A percentile compares a stretch with the other conserved stretches of the same genome.
Conservation (phyloP, 495 filamentous ascomycete genomes). For the Mytilinidion resinicola region DNA sequence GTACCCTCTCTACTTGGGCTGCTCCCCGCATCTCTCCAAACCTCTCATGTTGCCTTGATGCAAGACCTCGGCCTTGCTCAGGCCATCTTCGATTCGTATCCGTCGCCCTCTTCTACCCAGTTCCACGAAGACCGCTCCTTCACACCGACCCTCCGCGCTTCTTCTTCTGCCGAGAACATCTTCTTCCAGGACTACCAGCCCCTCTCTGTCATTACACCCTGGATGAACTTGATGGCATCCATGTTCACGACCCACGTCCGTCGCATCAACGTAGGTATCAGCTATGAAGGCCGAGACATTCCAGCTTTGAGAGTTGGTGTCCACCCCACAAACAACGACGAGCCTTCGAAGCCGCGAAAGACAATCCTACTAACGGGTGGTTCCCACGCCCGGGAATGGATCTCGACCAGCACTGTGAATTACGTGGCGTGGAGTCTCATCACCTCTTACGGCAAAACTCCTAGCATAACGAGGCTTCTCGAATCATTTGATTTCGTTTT, state of each 20-base stretch:
- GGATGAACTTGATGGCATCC: slow-evolving; percentile 83
- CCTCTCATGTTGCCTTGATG: slow-evolving; percentile 68
- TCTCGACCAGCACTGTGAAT: slow-evolving; percentile 84
- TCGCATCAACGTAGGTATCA: slow-evolving; percentile 68
- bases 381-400: slow-evolving; percentile 91
- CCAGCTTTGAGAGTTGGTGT: slow-evolving; percentile 73
- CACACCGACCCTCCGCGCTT: slow-evolving; percentile 26
- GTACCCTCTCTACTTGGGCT: slow-evolving; percentile 74
- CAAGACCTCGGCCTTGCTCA: slow-evolving; percentile 62
- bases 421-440: slow-evolving; percentile 88
- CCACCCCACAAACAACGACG: slow-evolving; percentile 40
- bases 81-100: slow-evolving; percentile 71
- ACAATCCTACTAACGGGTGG: slow-evolving; percentile 81
- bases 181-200: slow-evolving; percentile 90
- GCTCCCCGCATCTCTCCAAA: slow-evolving; percentile 67
- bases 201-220: slow-evolving; percentile 67
- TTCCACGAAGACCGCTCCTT: slow-evolving; percentile 22
- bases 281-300: slow-evolving; percentile 83
- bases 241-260: slow-evolving; percentile 77
- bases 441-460: slow-evolving; percentile 64
- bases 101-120: slow-evolving; percentile 35
- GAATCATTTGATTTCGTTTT: slow-evolving; percentile 82
- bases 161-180: slow-evolving; percentile 42
- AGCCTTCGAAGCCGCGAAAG: slow-evolving; percentile 49
- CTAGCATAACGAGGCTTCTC: slow-evolving; percentile 65